Conservation (phyloP, 2,329 filamentous ascomycete genomes). For the Cladosporium halotolerans region DNA sequence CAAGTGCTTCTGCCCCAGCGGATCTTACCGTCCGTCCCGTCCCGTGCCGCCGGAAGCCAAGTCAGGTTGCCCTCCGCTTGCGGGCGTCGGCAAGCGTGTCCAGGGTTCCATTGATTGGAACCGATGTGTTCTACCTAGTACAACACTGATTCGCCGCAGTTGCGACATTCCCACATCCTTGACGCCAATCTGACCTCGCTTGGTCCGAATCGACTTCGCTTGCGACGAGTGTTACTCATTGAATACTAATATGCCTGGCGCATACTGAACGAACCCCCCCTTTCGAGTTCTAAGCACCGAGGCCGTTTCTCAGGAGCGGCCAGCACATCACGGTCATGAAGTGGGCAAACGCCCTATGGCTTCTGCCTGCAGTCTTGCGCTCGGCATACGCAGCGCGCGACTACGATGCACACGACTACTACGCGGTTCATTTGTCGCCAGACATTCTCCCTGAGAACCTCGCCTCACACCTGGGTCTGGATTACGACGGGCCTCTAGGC, state of each 20-base stretch:
- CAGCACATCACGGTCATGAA: slow-evolving; percentile 6
- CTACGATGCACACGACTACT: slow-evolving; percentile 81
- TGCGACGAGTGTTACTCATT: too few relatives aligned
- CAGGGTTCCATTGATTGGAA: too few relatives aligned
- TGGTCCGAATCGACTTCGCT: too few relatives aligned
- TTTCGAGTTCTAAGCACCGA: background rate
- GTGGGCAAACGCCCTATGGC: slow-evolving; percentile 6
- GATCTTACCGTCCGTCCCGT: too few relatives aligned
- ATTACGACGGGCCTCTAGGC: slow-evolving; percentile 74
- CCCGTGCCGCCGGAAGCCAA: too few relatives aligned
- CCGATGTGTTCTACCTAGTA: too few relatives aligned
- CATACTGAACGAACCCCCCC: slow-evolving; percentile 3
- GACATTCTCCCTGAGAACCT: slow-evolving; percentile 61
- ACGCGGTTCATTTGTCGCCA: slow-evolving; percentile 75
- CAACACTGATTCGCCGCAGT: too few relatives aligned
- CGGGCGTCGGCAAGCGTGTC: too few relatives aligned
- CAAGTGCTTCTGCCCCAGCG: too few relatives aligned
- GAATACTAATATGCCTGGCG: slow-evolving; percentile 5
- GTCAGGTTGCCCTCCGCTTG: too few relatives aligned
- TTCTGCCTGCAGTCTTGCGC: slow-evolving; percentile 5
- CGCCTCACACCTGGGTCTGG: slow-evolving; percentile 65
- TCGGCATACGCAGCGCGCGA: slow-evolving; percentile 17
- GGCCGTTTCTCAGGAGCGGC: background rate
- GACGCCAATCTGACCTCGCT: background rate
- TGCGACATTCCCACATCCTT: background rate